Conservation (phyloP, 345 rosid species). For the Pelargonium nanum region DNA sequence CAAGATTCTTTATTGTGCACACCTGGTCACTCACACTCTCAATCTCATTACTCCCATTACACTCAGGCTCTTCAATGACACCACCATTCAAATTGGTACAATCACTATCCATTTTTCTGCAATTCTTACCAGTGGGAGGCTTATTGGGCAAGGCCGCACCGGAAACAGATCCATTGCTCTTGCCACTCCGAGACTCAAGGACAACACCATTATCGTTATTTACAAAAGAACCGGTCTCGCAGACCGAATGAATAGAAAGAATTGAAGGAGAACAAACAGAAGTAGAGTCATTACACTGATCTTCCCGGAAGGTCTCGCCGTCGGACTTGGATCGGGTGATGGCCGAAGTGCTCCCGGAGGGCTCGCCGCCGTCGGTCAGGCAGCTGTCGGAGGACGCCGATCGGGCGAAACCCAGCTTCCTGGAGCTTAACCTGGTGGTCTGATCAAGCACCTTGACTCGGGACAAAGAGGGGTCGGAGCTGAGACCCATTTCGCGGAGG, state of each 20-base stretch:
- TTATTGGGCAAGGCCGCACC: constrained; percentile 20
- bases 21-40: constrained; percentile 22
- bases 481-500: constrained; percentile 54
- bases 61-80: constrained; percentile 22
- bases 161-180: constrained; percentile 16
- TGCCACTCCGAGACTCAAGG: constrained; percentile 16
- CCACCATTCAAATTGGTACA: constrained; percentile 17
- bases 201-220: constrained; percentile 19
- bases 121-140: constrained; percentile 23
- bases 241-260: constrained; percentile 19
- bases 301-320: constrained; percentile 14
- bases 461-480: constrained; percentile 33
- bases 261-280: constrained; percentile 23
- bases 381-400: constrained; percentile 29
- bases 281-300: constrained; percentile 27
- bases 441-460: constrained; percentile 20
- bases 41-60: constrained; percentile 13
- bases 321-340: constrained; percentile 51
- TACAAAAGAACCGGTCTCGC: constrained; percentile 15
- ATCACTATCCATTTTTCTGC: constrained; percentile 15
- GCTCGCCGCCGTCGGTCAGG: constrained; percentile 13
- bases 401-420: constrained; percentile 31
- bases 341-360: neutral
- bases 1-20: constrained; percentile 67
- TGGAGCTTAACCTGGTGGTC: neutral